Base-by-base conservation (phyloP, 2,329 filamentous ascomycete species). In the Diaporthe longicolla region DNA sequence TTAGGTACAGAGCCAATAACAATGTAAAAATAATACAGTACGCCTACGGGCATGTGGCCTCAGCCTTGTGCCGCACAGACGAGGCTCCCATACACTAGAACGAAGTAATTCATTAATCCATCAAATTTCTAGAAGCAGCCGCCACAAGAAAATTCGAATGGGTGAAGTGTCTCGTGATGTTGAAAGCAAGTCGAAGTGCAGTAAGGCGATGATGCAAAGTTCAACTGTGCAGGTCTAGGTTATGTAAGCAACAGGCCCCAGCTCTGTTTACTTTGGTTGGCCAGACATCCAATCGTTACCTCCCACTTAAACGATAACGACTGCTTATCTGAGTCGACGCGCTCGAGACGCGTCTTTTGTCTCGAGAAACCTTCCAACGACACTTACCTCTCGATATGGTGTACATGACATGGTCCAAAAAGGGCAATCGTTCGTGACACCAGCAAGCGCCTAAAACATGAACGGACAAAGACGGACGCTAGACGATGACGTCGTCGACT, bases 401-500 rank as follows among this genome's bases (percentile, higher is more conserved):
- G 24, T 45, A n/a, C 58, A 21, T 63, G 19, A 48, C 19, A 43
- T 63, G 59, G 19, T 63, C 40, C 21, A 32, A 43, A 63, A 26
- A 45, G 29, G 32, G 40, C 17, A 29, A 15, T 32, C 1, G 17
- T 63, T 45, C 24, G 32, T 45, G 24, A 45, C 37, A 26, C 40
- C 58, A 19, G 40, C 9, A 26, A 21, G 19, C 19, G 19, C 43
- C 59, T 63, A 63, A 48, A 63, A 29, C 5, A 63, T 63, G 59
- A 21, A 48, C 59, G 59, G 59, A 8, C 54, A 45, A 21, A 55
- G 55, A 63, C 66, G 66, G 74, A 13, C 45, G 29, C n/a, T 50
- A 24, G 74, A 72, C 43, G 54, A 76, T 65, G 76, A 77, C 71
- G 66, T 78, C 1, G 72, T 78, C 40, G 76, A 79, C 57, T 48